These are phyloP conservation scores for Teratosphaeria gauchensis DNA, from an alignment of 2,329 filamentous ascomycete species.

Conservation along the genomic window DNA sequence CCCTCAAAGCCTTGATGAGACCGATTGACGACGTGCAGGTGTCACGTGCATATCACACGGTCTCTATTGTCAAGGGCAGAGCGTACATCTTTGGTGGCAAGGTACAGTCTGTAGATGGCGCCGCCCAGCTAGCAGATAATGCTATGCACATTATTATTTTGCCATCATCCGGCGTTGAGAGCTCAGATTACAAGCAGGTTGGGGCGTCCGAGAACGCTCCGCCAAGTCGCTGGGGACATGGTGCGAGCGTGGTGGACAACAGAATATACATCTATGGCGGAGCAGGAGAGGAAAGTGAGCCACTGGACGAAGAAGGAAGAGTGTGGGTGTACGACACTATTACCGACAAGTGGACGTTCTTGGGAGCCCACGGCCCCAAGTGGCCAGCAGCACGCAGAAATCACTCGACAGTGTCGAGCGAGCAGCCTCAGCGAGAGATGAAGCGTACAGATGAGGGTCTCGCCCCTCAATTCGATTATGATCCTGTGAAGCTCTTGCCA, in stretches of 20 bases:
- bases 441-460: constrained; percentile 15
- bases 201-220: constrained; percentile 28
- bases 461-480: constrained; percentile 30
- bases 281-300: constrained; percentile 12
- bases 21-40: constrained; percentile 38
- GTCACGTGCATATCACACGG: constrained; percentile 41
- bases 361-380: constrained; percentile 22
- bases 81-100: constrained; percentile 48
- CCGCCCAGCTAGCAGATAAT: constrained; percentile 31
- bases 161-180: constrained; percentile 34
- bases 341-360: constrained; percentile 30
- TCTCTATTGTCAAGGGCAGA: constrained; percentile 44
- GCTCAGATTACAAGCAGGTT: constrained; percentile 33
- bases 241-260: constrained; percentile 33
- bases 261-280: constrained; percentile 38
- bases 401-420: constrained; percentile 30
- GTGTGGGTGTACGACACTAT: constrained; percentile 38
- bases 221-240: constrained; percentile 32
- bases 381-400: constrained; percentile 20
- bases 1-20: constrained; percentile 42
- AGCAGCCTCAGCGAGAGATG: constrained; percentile 29
- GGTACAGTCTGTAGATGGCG: neutral
- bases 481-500: constrained; percentile 32
- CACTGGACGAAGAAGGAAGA: constrained; percentile 26
- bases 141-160: constrained; percentile 45